Conservation (phyloP, 371 early-diverging fungal genomes). For the Haplosporangium sp. region DNA sequence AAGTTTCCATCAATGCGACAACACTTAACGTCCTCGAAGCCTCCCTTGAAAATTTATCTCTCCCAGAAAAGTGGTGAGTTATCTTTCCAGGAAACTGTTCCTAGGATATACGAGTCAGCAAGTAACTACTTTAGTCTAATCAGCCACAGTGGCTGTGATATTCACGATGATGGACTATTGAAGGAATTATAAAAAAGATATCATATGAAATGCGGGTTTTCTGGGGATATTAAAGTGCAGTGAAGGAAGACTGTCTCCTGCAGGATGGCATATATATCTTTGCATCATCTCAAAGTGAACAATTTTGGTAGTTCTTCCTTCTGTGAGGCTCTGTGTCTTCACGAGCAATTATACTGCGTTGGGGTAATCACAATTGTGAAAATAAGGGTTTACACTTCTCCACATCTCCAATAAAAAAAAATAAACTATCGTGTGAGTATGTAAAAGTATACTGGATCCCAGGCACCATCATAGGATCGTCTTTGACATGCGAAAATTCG, state of each 20-base stretch:
- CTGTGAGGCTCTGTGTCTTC: slow-evolving; percentile 1
- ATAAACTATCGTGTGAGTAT: not conserved
- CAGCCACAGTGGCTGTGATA: too few species aligned
- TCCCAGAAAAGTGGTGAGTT: too few species aligned
- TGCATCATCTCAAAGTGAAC: slow-evolving; percentile 1
- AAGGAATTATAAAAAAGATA: not conserved
- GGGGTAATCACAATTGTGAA: not conserved
- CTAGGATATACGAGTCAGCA: too few species aligned
- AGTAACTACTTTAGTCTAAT: too few species aligned
- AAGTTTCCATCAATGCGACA: not conserved
- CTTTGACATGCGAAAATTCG: not conserved
- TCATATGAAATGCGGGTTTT: not conserved
- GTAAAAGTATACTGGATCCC: not conserved
- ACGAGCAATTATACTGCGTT: not conserved
- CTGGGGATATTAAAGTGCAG: not conserved
- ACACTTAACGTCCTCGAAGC: too few species aligned
- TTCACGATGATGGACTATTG: not conserved
- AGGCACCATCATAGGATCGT: not conserved
- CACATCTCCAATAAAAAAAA: not conserved
- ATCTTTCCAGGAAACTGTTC: too few species aligned
- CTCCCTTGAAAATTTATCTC: too few species aligned
- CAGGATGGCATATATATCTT: not conserved
- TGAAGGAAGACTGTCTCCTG: too few species aligned
- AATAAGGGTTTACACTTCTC: not conserved
- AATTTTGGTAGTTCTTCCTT: not conserved